phyloP scores from a whole-genome alignment of 2,329 filamentous ascomycete genomes.

The Sarocladium kiliense region DNA sequence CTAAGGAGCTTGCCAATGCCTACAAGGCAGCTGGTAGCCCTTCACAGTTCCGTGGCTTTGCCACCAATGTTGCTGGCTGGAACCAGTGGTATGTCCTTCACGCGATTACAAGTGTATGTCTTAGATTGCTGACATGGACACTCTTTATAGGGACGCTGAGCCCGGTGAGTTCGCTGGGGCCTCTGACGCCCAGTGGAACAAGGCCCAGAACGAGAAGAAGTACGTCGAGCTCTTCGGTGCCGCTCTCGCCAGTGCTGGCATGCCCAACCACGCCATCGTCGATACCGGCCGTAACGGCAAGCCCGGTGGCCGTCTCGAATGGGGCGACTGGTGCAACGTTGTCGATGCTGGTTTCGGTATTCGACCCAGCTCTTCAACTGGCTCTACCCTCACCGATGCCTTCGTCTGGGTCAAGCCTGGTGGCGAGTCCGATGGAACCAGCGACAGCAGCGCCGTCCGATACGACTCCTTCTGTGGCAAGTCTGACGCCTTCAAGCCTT shows the following conservation, averaged over 20 bases:
- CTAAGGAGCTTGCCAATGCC: conserved; percentile 32
- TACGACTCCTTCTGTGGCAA: conserved; percentile 35
- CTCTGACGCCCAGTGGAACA: conserved; percentile 34
- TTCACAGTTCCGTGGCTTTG: conserved; percentile 31
- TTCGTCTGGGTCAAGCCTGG: conserved; percentile 66
- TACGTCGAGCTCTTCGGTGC: conserved; percentile 36
- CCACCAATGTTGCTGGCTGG: conserved; percentile 36
- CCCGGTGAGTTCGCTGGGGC: conserved; percentile 36
- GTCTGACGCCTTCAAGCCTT: conserved; percentile 38
- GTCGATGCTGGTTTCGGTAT: conserved; percentile 55
- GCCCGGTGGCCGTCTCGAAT: conserved; percentile 35
- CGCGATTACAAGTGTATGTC: no score
- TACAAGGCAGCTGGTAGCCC: conserved; percentile 32
- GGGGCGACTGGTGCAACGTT: conserved; percentile 58
- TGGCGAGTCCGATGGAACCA: conserved; percentile 42
- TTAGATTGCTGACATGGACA: no score
- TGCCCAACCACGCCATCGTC: conserved; percentile 37
- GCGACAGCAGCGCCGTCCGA: conserved; percentile 21
- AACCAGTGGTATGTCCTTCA: conserved; percentile 27
- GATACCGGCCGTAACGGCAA: conserved; percentile 37
- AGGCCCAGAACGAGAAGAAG: conserved; percentile 35
- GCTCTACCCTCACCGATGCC: conserved; percentile 50
- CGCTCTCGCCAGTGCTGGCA: conserved; percentile 30
- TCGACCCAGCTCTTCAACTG: conserved; percentile 52
- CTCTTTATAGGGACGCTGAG: conserved; percentile 19